These are phyloP conservation scores for Podila horticola DNA, from an alignment of 192 early-diverging fungal species.

Conservation along the genomic window DNA sequence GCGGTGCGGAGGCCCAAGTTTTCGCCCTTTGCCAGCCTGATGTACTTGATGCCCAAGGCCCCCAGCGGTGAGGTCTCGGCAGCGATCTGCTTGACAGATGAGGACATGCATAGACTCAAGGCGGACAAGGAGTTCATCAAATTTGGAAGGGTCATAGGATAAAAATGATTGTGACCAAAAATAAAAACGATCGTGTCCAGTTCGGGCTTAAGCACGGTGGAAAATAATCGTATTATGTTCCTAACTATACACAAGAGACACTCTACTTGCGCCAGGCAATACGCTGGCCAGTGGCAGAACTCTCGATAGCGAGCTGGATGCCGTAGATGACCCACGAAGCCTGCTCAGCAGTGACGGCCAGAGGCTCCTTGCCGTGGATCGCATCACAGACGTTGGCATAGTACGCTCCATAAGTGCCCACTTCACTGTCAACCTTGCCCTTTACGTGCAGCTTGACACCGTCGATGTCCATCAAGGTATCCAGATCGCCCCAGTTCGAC, in stretches of 20 bases:
- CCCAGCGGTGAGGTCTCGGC: not conserved
- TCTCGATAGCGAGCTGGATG: slow-evolving; percentile 76
- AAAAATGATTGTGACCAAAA: not conserved
- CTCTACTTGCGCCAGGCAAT: slow-evolving; percentile 16
- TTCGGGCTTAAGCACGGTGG: not conserved
- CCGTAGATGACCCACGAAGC: slow-evolving; percentile 72
- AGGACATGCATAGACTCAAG: not conserved
- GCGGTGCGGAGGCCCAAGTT: not conserved
- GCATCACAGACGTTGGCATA: slow-evolving; percentile 74
- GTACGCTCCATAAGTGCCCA: slow-evolving; percentile 68
- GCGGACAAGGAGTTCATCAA: not conserved
- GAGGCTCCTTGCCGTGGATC: slow-evolving; percentile 55
- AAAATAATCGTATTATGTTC: not conserved
- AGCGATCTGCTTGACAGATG: not conserved
- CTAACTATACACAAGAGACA: not conserved
- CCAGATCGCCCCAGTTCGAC: slow-evolving; percentile 59
- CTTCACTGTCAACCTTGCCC: slow-evolving; percentile 65
- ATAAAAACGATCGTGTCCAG: not conserved
- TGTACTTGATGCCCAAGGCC: slow-evolving; percentile 1
- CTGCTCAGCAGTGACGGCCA: slow-evolving; percentile 73
- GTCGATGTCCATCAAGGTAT: slow-evolving; percentile 55
- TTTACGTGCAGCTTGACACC: slow-evolving; percentile 56
- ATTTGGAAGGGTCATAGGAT: not conserved
- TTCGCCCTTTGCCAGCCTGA: not conserved
- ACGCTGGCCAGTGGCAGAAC: slow-evolving; percentile 46